Evolutionary conservation across 805 yeast genomes (phyloP), one percentile per base, ranked within the genome.

Genomic region (Saturnispora serradocipensis): DNA sequence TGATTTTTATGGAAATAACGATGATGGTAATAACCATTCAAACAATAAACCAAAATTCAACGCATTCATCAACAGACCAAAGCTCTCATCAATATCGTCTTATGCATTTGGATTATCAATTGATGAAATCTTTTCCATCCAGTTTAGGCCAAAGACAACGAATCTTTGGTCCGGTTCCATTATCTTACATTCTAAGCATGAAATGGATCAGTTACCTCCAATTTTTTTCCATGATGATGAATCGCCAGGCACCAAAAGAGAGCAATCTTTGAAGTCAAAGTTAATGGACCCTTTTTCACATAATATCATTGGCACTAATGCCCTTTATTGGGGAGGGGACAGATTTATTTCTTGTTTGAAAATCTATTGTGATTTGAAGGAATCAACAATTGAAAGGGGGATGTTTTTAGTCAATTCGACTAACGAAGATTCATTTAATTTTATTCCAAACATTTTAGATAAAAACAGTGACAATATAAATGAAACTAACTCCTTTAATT

Each of bases 111-210:
- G 84, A 3, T 64, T 84, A 20, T 75, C 81, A 16, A 64, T 86
- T 28, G 63, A 77, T 36, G 76, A 75, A 53, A 62, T 91, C 5
- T 91, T 81, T 65, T 86, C 96, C 25, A 73, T 93, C 40, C 96
- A 90, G 65, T 77, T 84, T 11, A 75, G 97, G 50, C 83, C 83
- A 2, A 97, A 97, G 5, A 81, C 89, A 2, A 70, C 80, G 15
- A 95, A 90, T 2, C 82, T 89, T 81, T 91, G 97, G 97, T 80
- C 78, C 68, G 99, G 99, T 0, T 86, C 96, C 0, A 70, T 91
- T 15, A 71, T 88, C 2, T 66, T 93, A 28, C 84, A 88, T 65
- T 78, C 91, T 1, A 77, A 78, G 56, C 79, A 70, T 42, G 80
- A 80, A 8, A 36, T 60, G 38, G 84, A 80, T 51, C 79, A 81